These are phyloP conservation scores for Penicillium oxalicum DNA, from an alignment of 2,329 filamentous ascomycete genomes.

Conservation along the genomic window DNA sequence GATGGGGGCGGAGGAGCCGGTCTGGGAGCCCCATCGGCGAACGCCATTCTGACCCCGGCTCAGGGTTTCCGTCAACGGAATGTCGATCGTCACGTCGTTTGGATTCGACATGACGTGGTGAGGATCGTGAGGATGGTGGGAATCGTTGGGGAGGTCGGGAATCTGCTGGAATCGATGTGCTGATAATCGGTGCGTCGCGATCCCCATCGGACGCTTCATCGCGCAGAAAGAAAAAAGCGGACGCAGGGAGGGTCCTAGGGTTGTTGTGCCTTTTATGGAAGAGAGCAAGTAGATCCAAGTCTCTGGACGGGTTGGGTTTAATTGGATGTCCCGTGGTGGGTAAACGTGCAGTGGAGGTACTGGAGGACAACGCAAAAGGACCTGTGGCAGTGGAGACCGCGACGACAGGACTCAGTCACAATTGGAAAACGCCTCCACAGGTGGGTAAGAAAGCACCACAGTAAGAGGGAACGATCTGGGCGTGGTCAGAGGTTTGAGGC, in stretches of 20 bases:
- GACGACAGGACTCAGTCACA: neutral
- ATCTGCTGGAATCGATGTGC: slow-evolving; percentile 42
- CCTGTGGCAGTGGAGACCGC: neutral
- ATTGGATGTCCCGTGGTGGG: neutral
- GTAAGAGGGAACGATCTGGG: no score
- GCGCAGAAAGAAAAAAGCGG: slow-evolving; percentile 6
- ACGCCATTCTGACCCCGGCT: slow-evolving; percentile 44
- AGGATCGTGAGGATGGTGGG: slow-evolving; percentile 21
- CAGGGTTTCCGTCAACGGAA: slow-evolving; percentile 53
- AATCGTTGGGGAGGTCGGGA: slow-evolving; percentile 26
- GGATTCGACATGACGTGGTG: slow-evolving; percentile 41
- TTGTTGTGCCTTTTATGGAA: slow-evolving; percentile 1
- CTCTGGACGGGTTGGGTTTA: slow-evolving; percentile 4
- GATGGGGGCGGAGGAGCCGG: slow-evolving; percentile 18
- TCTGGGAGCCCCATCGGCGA: slow-evolving; percentile 34
- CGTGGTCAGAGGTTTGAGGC: no score
- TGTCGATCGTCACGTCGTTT: slow-evolving; percentile 55
- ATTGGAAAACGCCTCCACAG: no score
- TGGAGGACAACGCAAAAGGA: slow-evolving; percentile 1
- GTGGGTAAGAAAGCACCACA: no score
- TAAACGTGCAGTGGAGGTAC: neutral
- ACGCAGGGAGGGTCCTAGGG: slow-evolving; percentile 1
- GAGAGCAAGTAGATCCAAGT: slow-evolving; percentile 9
- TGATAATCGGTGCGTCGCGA: slow-evolving; percentile 39
- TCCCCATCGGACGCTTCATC: slow-evolving; percentile 33